Conservation (phyloP, 305 asterid genomes). For the Petunia hybrid region DNA sequence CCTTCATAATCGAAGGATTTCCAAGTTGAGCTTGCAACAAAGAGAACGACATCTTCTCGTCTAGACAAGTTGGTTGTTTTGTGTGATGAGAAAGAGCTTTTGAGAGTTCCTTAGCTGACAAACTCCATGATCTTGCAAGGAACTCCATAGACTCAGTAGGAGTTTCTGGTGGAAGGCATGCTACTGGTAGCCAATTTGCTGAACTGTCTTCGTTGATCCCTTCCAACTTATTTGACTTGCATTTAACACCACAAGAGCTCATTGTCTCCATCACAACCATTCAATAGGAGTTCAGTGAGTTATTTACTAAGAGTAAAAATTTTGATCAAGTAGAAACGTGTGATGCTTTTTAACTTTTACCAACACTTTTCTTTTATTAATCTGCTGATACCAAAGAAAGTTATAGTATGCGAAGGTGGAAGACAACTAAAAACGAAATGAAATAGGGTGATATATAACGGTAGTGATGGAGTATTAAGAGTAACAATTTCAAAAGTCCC, state of each 20-base stretch:
- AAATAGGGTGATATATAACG: conserved; percentile 41
- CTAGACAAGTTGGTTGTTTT: conserved; percentile 35
- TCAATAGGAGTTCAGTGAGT: neutral
- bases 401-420: conserved; percentile 10
- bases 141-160: conserved; percentile 94
- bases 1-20: conserved; percentile 38
- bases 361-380: neutral
- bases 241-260: conserved; percentile 36
- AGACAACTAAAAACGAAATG: conserved; percentile 25
- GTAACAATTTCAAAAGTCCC: conserved; percentile 19
- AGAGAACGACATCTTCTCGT: conserved; percentile 36
- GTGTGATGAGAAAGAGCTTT: conserved; percentile 64
- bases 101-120: conserved; percentile 77
- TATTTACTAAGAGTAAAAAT: neutral
- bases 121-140: conserved; percentile 90
- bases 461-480: neutral
- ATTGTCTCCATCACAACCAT: conserved; percentile 23
- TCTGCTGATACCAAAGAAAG: neutral
- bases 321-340: neutral
- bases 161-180: conserved; percentile 80
- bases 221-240: conserved; percentile 55
- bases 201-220: conserved; percentile 69
- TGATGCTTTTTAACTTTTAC: neutral
- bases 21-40: conserved; percentile 38
- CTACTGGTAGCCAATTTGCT: conserved; percentile 53